phyloP scores from a whole-genome alignment of 345 rosid genomes.

The Passiflora organensis region DNA sequence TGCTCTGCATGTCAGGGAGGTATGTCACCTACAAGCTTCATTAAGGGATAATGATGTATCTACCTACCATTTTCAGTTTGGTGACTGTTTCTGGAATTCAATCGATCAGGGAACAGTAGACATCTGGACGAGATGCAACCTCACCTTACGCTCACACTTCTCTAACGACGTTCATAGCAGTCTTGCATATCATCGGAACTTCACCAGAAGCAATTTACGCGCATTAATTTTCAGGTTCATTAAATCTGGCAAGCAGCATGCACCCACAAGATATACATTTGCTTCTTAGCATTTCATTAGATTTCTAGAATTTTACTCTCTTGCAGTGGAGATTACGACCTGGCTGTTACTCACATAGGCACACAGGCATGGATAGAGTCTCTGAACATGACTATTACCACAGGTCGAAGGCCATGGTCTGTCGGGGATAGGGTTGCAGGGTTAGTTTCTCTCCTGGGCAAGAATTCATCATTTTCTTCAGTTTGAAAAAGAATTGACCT shows the following conservation, averaged over 20 bases:
- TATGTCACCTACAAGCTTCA: too few species aligned
- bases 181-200: constrained; percentile 16
- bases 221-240: constrained; percentile 26
- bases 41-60: too few species aligned
- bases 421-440: constrained; percentile 32
- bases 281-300: too few species aligned
- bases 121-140: constrained; percentile 24
- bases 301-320: background rate
- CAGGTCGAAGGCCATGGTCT: constrained; percentile 31
- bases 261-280: too few species aligned
- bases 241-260: too few species aligned
- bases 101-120: constrained; percentile 20
- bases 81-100: background rate
- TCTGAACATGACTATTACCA: constrained; percentile 18
- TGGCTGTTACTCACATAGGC: constrained; percentile 26
- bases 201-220: constrained; percentile 17
- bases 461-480: background rate
- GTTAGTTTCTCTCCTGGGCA: constrained; percentile 19
- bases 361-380: constrained; percentile 27
- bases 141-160: constrained; percentile 15
- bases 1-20: constrained; percentile 28
- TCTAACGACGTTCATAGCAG: constrained; percentile 1
- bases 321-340: constrained; percentile 35
- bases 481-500: too few species aligned
- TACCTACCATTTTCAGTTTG: background rate